Evolutionary conservation across 768 basidiomycete species (phyloP), one percentile per base, ranked within the genome.

Genomic region (Leccinum sublutescens): DNA sequence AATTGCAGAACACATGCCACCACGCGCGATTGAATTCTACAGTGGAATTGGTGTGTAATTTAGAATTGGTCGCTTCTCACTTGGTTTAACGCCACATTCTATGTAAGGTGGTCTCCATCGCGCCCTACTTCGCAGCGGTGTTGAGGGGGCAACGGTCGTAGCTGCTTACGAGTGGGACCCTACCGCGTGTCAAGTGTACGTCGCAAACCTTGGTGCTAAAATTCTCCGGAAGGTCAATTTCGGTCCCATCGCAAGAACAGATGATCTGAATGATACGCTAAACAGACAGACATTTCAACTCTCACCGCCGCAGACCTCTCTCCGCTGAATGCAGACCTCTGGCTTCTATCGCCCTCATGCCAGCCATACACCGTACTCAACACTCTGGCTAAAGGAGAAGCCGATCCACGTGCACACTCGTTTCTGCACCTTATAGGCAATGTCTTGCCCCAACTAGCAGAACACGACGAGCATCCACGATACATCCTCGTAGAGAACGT

Each of bases 111-210:
- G 91, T 7, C 76, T 93, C 5, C 87, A 89, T 75, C 76, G 82
- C 25, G 90, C 89, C 6, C 77, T 93, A 17, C 66, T 74, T 49
- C 79, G 82, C 53, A 85, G 84, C 64, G 67, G 64, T 10, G 73
- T 82, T 49, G 64, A 76, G 19, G 84, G 77, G 5, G 64, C 73
- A 9, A 60, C 71, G 0, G 78, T 89, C 33, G 74, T 86, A 5
- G 81, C 80, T 60, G 89, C 91, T n/a, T 91, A 86, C 67, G 91
- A 93, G 70, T 91, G 90, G 89, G 90, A 92, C 75, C 88, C 85
- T 64, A 78, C 77, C 19, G 89, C 89, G 36, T 87, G 85, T 64
- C 79, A 79, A 55, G 89, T 90, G 17, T 93, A 93, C 71, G 73
- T 72, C 19, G 78, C 80, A 19, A 91, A 92, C 71, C 75, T 84